Conservation (phyloP, 1,284 basidiomycete species). For the Cystobasidium slooffiae region DNA sequence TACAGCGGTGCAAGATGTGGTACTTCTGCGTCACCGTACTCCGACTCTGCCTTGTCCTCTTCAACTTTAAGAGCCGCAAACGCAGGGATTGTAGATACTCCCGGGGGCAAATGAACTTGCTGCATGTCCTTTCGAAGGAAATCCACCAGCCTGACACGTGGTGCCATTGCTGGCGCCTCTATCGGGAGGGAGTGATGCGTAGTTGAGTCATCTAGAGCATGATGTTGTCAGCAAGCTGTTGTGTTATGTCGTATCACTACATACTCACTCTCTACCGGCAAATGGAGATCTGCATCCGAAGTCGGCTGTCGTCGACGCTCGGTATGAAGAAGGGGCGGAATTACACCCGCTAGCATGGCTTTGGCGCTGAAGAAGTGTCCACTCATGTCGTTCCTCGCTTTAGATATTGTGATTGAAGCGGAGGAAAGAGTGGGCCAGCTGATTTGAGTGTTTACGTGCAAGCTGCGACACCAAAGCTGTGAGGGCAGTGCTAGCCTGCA, state of each 20-base stretch:
- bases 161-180: conserved; percentile 6
- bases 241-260: not conserved
- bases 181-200: not conserved
- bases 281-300: conserved; percentile 6
- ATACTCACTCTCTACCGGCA: not conserved
- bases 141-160: conserved; percentile 8
- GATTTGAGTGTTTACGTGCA: not conserved
- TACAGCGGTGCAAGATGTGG: conserved; percentile 8
- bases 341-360: conserved; percentile 8
- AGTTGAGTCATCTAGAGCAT: not conserved
- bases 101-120: not conserved
- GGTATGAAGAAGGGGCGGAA: conserved; percentile 1
- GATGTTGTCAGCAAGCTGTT: not conserved
- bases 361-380: not conserved
- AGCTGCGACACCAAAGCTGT: not conserved
- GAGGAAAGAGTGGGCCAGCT: not conserved
- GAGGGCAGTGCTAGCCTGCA: conserved; percentile 7
- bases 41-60: not conserved
- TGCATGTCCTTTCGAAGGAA: conserved; percentile 8
- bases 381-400: not conserved
- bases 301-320: not conserved
- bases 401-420: not conserved
- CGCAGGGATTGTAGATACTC: not conserved
- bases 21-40: not conserved
- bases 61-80: conserved; percentile 1